Evolutionary conservation across 495 filamentous ascomycete species (phyloP).

Genomic region (Daldinia childiae): DNA sequence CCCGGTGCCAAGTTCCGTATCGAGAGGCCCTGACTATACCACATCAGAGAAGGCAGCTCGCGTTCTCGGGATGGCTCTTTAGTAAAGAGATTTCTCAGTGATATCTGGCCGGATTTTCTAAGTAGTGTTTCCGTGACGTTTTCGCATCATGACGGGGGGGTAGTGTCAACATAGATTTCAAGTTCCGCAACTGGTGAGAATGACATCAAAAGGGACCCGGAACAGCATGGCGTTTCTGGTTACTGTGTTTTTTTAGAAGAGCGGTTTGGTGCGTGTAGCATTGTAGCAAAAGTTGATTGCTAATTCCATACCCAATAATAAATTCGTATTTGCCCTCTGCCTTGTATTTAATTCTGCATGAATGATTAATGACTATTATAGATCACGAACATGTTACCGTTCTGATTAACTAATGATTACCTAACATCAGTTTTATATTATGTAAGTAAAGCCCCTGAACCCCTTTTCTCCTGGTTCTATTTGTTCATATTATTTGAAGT

Average conservation of each 20-base stretch:
- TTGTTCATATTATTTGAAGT: not conserved
- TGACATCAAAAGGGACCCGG: constrained; percentile 14
- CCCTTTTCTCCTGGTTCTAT: not conserved
- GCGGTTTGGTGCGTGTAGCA: constrained; percentile 17
- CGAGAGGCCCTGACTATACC: constrained; percentile 38
- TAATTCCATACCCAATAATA: constrained; percentile 26
- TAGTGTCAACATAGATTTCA: constrained; percentile 2
- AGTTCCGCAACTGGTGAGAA: constrained; percentile 18
- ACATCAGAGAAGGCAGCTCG: constrained; percentile 48
- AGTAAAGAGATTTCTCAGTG: constrained; percentile 11
- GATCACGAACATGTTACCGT: not conserved
- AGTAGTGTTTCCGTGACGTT: not conserved
- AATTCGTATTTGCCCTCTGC: not conserved
- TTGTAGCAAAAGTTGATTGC: constrained; percentile 16
- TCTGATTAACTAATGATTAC: not conserved
- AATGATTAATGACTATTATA: too few species aligned
- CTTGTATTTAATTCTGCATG: not conserved
- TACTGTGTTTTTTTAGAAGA: not conserved
- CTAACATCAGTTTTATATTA: not conserved
- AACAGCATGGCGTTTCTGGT: constrained; percentile 32
- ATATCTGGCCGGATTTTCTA: not conserved
- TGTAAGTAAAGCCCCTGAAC: not conserved
- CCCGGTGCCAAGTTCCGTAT: constrained; percentile 28
- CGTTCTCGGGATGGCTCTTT: constrained; percentile 47
- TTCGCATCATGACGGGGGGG: constrained; percentile 1